Percentiles rank a stretch among this genome's conserved stretches.
phyloP scores from a whole-genome alignment of 805 yeast species.

The Kockiozyma suomiensis region DNA sequence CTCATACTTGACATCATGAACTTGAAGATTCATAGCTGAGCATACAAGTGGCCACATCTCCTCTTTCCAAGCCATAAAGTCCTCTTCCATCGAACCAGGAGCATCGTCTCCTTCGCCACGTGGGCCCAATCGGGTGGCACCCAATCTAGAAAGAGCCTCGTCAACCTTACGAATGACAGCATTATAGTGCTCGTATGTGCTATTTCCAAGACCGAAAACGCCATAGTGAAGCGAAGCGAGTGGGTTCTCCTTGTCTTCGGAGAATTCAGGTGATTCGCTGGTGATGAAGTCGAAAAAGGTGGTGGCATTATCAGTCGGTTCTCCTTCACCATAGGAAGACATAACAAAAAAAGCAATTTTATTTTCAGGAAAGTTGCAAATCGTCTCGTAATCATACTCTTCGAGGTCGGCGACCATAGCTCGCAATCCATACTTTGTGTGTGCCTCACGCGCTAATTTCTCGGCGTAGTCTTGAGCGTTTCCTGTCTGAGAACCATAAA shows the following conservation, averaged over 20 bases:
- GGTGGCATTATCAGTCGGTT: constrained; percentile 90
- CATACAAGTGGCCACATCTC: constrained; percentile 64
- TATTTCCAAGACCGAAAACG: constrained; percentile 89
- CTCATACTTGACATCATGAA: constrained; percentile 74
- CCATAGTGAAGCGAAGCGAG: constrained; percentile 64
- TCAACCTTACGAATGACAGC: constrained; percentile 65
- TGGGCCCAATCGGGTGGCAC: constrained; percentile 72
- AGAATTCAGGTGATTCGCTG: background rate
- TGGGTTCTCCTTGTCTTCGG: constrained; percentile 52
- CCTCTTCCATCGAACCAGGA: constrained; percentile 91
- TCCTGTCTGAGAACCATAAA: constrained; percentile 96
- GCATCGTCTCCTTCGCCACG: constrained; percentile 95
- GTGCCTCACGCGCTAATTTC: constrained; percentile 83
- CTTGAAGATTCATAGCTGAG: constrained; percentile 65
- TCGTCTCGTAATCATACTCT: constrained; percentile 77
- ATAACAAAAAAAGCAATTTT: constrained; percentile 68
- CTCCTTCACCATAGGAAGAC: constrained; percentile 98
- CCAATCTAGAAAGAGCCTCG: constrained; percentile 56
- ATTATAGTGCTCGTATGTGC: constrained; percentile 89
- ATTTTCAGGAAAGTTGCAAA: constrained; percentile 62
- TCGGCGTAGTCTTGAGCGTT: constrained; percentile 96
- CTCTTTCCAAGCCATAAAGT: constrained; percentile 91
- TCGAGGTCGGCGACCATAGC: constrained; percentile 86
- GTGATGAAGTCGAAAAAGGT: constrained; percentile 68
- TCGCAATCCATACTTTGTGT: constrained; percentile 73